Base-by-base conservation (phyloP, 495 filamentous ascomycete genomes). In the Arthonia radiata region DNA sequence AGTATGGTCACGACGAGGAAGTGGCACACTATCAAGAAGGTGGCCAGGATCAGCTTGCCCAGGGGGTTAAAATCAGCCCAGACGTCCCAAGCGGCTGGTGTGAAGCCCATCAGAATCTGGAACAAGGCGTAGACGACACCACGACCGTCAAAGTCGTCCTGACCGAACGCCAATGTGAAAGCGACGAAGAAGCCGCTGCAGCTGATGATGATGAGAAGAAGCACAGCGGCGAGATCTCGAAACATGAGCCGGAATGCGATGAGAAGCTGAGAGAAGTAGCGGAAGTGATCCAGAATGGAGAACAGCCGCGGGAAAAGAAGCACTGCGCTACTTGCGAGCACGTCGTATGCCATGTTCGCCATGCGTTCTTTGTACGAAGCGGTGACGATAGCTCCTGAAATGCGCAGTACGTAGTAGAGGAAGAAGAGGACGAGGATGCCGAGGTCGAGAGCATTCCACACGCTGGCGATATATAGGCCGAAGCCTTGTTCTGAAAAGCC, bases 141-240 rank as follows among this genome's bases (percentile, higher is more conserved):
- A 2, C 46, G 52, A 4, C 73, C 66, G 37, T 64, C 57, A 23
- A 57, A 67, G 30, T 56, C 54, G 32, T 57, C 62, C 29, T 64
- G 64, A 10, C 60, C 61, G 43, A 78, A 77, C 0, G 79, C 76
- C 12, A 83, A 52, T 4, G 72, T 77, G 47, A 93, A 90, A 27
- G 86, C 82, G 24, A 90, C 79, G 33, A 91, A 86, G 48, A 93
- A 93, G 23, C 81, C 82, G 35, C 75, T 81, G 48, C 80, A 93
- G 34, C 65, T 65, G 28, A 92, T 74, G 9, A 90, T 41, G 23
- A 89, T 72, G 11, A 92, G 54, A 1, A 89, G 47, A 23, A 82
- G 72, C 4, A 91, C 66, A 1, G 82, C 79, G 2, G 74, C 58
- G 12, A 93, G 54, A 46, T 93, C 82, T 26, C 78, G 60, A 0